These are phyloP conservation scores for Trypanosoma grayi DNA, from an alignment of 208 protist genomes.

Conservation along the genomic window DNA sequence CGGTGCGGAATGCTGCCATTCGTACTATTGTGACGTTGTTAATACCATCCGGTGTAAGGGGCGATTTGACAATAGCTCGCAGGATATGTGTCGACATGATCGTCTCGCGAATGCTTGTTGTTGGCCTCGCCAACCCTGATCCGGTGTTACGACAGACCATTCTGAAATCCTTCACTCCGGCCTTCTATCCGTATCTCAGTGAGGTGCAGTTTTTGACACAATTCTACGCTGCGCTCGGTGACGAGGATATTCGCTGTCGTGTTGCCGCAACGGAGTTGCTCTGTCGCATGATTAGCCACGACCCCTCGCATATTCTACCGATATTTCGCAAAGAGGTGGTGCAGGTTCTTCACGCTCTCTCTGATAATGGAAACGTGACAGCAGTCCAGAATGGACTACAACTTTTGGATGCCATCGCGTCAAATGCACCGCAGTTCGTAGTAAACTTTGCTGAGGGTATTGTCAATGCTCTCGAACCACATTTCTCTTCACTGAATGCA, in stretches of 20 bases:
- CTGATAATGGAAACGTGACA: slow-evolving; percentile 46
- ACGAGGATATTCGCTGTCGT: slow-evolving; percentile 78
- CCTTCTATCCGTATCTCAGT: slow-evolving; percentile 86
- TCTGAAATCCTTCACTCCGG: slow-evolving; percentile 65
- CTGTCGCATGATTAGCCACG: slow-evolving; percentile 77
- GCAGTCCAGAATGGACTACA: slow-evolving; percentile 62
- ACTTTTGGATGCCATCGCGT: slow-evolving; percentile 62
- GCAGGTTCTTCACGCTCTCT: slow-evolving; percentile 57
- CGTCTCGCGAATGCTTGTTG: slow-evolving; percentile 76
- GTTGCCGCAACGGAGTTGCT: slow-evolving; percentile 74
- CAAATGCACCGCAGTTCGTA: slow-evolving; percentile 75
- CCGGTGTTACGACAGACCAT: slow-evolving; percentile 63
- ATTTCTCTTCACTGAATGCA: slow-evolving; percentile 44
- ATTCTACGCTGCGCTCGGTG: slow-evolving; percentile 75
- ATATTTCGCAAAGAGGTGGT: slow-evolving; percentile 75
- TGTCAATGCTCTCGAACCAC: slow-evolving; percentile 45
- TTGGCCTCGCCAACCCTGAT: slow-evolving; percentile 73
- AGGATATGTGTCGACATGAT: slow-evolving; percentile 86
- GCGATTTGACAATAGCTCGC: slow-evolving; percentile 72
- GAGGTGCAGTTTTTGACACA: slow-evolving; percentile 78
- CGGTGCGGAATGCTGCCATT: slow-evolving; percentile 77
- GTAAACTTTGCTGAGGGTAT: slow-evolving; percentile 76
- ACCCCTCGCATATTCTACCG: slow-evolving; percentile 83
- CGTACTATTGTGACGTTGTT: slow-evolving; percentile 81
- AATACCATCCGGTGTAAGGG: slow-evolving; percentile 63